Percentiles rank a stretch among this genome's conserved stretches.
Conservation (phyloP, 2,329 filamentous ascomycete species). For the Talaromyces marneffei region DNA sequence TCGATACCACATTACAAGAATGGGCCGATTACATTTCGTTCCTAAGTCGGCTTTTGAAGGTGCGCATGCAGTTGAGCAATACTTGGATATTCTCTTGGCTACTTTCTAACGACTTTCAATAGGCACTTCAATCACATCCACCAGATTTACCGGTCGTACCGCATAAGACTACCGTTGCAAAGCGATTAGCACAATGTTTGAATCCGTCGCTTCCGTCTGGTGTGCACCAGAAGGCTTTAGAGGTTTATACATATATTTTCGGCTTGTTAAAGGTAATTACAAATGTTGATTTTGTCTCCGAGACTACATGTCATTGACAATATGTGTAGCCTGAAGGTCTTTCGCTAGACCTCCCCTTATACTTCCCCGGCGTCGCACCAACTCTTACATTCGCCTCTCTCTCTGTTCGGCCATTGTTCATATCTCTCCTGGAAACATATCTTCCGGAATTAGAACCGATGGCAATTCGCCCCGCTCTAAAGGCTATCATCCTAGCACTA, state of each 20-base stretch:
- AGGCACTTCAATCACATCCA: constrained; percentile 86
- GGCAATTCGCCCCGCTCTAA: constrained; percentile 77
- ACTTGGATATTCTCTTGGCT: background rate
- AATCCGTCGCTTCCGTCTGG: constrained; percentile 90
- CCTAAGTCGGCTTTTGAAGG: constrained; percentile 82
- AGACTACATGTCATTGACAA: background rate
- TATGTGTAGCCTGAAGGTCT: constrained; percentile 58
- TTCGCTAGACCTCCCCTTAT: constrained; percentile 75
- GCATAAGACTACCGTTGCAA: constrained; percentile 75
- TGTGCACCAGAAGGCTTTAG: constrained; percentile 93
- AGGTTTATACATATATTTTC: constrained; percentile 89
- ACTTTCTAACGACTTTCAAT: background rate
- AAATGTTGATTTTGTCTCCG: background rate
- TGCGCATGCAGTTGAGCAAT: constrained; percentile 30
- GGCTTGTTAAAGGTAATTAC: constrained; percentile 64
- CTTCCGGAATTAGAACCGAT: constrained; percentile 66
- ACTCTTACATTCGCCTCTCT: constrained; percentile 93
- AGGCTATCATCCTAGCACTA: constrained; percentile 81
- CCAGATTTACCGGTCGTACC: constrained; percentile 67
- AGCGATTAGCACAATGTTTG: constrained; percentile 88
- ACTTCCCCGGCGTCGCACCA: constrained; percentile 81
- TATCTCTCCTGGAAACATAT: constrained; percentile 75
- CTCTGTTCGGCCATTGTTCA: constrained; percentile 77
- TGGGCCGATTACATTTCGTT: constrained; percentile 99
- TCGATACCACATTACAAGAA: constrained; percentile 91